A percentile compares a stretch with the other conserved stretches of the same genome.
These are phyloP conservation scores for Eustoma russellianum DNA, from an alignment of 257 asterid genomes.

Conservation along the genomic window DNA sequence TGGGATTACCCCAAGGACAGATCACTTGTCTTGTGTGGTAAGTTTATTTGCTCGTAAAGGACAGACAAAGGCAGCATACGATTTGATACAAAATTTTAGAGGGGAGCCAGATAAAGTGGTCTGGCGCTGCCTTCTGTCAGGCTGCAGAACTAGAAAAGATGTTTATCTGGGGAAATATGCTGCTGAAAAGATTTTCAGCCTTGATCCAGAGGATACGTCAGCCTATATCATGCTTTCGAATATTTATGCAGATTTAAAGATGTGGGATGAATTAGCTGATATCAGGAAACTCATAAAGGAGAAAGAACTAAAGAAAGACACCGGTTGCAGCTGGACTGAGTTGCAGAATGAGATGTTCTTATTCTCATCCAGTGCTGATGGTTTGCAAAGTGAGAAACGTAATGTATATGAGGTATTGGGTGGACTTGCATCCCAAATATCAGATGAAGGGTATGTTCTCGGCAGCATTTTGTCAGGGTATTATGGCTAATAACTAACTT, in stretches of 20 bases:
- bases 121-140: slow-evolving; percentile 73
- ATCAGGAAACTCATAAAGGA: slow-evolving; percentile 48
- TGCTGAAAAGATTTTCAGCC: slow-evolving; percentile 47
- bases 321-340: slow-evolving; percentile 70
- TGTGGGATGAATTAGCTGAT: slow-evolving; percentile 67
- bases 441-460: slow-evolving; percentile 26
- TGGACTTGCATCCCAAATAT: slow-evolving; percentile 29
- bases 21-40: slow-evolving; percentile 70
- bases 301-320: slow-evolving; percentile 56
- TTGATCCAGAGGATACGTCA: slow-evolving; percentile 67
- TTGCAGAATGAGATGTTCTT: slow-evolving; percentile 19
- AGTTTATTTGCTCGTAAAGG: slow-evolving; percentile 61
- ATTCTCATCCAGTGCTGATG: slow-evolving; percentile 25
- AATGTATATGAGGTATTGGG: slow-evolving; percentile 21
- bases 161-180: slow-evolving; percentile 44
- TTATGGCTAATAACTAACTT: neutral
- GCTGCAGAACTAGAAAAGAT: slow-evolving; percentile 48
- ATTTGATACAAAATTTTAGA: slow-evolving; percentile 28
- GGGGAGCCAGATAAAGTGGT: slow-evolving; percentile 48
- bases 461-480: slow-evolving; percentile 14
- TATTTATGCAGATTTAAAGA: slow-evolving; percentile 47
- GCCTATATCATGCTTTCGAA: slow-evolving; percentile 59
- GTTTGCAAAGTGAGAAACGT: slow-evolving; percentile 7
- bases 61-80: slow-evolving; percentile 42
- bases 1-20: slow-evolving; percentile 44